Evolutionary conservation across 163 green algal species (phyloP).

Genomic region (Coccomyxa subellipsoidea): DNA sequence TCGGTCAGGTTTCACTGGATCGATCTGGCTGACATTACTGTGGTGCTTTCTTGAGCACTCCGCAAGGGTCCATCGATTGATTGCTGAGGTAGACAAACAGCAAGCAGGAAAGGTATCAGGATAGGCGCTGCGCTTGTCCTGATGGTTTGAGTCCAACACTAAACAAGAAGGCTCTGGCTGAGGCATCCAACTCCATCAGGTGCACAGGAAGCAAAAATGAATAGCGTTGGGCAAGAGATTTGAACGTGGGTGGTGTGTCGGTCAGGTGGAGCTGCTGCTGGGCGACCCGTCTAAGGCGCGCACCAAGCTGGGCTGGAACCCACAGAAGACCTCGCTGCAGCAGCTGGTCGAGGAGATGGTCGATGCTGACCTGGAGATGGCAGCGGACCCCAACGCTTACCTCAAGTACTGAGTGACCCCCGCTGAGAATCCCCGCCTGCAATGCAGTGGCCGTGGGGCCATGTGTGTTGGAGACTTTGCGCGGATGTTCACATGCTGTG

Average conservation of each 20-base stretch:
- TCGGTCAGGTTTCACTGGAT: not conserved
- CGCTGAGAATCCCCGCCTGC: too few species aligned
- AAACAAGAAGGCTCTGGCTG: too few species aligned
- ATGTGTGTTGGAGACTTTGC: too few species aligned
- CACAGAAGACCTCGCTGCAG: constrained; percentile 43
- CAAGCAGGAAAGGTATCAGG: too few species aligned
- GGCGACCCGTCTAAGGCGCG: constrained; percentile 62
- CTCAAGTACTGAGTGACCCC: constrained; percentile 12
- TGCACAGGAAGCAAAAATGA: too few species aligned
- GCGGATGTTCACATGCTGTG: too few species aligned
- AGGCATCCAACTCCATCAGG: too few species aligned
- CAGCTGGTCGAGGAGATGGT: constrained; percentile 74
- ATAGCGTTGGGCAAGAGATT: not conserved
- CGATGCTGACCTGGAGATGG: constrained; percentile 53
- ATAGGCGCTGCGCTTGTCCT: too few species aligned
- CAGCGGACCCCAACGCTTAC: constrained; percentile 9
- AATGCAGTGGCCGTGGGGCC: too few species aligned
- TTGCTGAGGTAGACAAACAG: too few species aligned
- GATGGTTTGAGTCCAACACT: too few species aligned
- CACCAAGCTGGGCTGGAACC: constrained; percentile 56
- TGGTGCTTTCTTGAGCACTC: not conserved
- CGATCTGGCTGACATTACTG: not conserved
- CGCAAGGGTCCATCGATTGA: too few species aligned
- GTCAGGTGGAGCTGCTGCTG: constrained; percentile 68
- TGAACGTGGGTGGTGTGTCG: not conserved